Base-by-base conservation (phyloP, 1,139 yeast species). In the Yamadazyma atlantica region DNA sequence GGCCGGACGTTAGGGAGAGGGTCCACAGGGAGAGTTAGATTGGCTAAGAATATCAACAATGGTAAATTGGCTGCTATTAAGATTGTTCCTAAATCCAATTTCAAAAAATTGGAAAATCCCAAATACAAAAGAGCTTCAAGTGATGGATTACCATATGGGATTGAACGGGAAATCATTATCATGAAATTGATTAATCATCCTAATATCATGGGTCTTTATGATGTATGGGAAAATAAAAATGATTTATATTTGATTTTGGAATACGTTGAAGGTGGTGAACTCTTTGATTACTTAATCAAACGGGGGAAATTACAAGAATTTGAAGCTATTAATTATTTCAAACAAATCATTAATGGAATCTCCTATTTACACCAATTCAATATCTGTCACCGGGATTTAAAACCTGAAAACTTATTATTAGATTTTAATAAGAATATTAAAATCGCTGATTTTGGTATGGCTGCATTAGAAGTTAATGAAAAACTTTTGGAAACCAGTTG, bases 361-460 rank as follows among this genome's bases (percentile, higher is more conserved):
- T 81, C 83, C 40, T 92, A 94, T 66, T 85, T 96, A 55, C 99
- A 92, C 60, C 88, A 86, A 53, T 82, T 92, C 58, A 92, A 92
- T 58, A 92, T 92, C 51, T 85, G 92, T 57, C 99, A 92, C 61
- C 80, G 99, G 45, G 99, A 92, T 59, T 73, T 92, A 55, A 92
- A 92, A 60, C 98, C 98, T 0, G 99, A 92, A 59, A 92, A 92
- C 62, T 71, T 92, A 49, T 68, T 92, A 35, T 69, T 92, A 34
- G 98, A 94, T 64, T 83, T 85, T 58, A 78, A 87, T 58, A 80
- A 84, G 48, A 89, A 87, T 59, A 89, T 92, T 61, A 92, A 92
- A 60, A 90, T 92, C 50, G 98, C 99, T 12, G 99, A 92, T 64
- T 92, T 92, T 60, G 99, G 99, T 29, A 94, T 92, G 98, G 98